Evolutionary conservation across 495 filamentous ascomycete species (phyloP), one percentile per base, ranked within the genome.

Genomic region (Penicillium argentinense): DNA sequence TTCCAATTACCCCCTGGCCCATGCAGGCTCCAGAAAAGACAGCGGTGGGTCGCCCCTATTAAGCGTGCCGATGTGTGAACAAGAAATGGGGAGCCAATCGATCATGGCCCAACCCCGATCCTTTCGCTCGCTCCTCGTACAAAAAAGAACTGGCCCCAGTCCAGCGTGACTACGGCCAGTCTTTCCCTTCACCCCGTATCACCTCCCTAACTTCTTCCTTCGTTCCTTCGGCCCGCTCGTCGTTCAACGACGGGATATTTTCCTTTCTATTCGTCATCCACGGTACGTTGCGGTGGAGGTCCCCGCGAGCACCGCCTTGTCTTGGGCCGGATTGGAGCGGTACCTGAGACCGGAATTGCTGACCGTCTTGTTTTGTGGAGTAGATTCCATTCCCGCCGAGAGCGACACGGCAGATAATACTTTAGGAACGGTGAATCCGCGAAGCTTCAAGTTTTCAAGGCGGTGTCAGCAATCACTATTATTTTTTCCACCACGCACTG

Each of bases 21-120:
- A 47, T 36, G 45, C 30, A 42, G 39, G 37, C 37, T 39, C 37
- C 37, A 39, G 28, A 42, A 19, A 45, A 27, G 32, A 26, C 9
- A 45, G n/a, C 18, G 33, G 50, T 55, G 54, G 54, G 39, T 40
- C 17, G 6, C 46, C 57, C 54, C 57, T 48, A 30, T 58, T 61
- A 45, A 49, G 41, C 13, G 22, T 42, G 43, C 42, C 22, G 39
- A 39, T 47, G 14, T 36, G 51, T 23, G 32, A 21, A 36, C 33
- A 19, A 19, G 17, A 36, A 36, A 36, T 36, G 33, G 33, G 26
- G 42, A 28, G 8, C 22, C 32, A 40, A 21, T 38, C 33, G 43
- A 46, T 46, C 43, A 24, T 39, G 19, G 8, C 37, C 25, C 34
- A 6, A 36, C 7, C 21, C 8, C 33, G 9, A 26, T 22, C 16